These are phyloP conservation scores for Nemophila menziesii DNA, from an alignment of 257 asterid genomes.

Conservation along the genomic window DNA sequence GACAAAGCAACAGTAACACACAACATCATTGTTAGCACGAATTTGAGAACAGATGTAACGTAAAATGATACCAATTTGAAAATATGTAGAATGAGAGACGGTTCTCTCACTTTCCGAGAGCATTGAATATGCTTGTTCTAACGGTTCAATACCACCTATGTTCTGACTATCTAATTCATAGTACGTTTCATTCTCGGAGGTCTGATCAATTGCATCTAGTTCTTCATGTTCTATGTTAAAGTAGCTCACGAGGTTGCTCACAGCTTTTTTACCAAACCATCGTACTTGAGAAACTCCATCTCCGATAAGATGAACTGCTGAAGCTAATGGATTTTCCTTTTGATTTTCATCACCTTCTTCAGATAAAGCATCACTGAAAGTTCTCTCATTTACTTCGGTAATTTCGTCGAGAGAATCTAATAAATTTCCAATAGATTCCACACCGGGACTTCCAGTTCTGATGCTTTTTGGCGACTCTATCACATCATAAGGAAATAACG, in stretches of 20 bases:
- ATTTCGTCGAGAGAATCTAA: slow-evolving; percentile 27
- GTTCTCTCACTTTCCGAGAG: neutral
- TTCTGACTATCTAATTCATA: slow-evolving; percentile 7
- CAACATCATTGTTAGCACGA: slow-evolving; percentile 84
- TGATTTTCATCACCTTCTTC: slow-evolving; percentile 35
- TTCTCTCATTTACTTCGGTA: slow-evolving; percentile 51
- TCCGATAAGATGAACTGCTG: slow-evolving; percentile 85
- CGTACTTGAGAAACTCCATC: slow-evolving; percentile 96
- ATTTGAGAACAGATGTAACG: slow-evolving; percentile 81
- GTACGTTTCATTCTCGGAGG: slow-evolving; percentile 11
- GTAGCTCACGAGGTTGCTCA: slow-evolving; percentile 74
- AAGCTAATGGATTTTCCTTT: slow-evolving; percentile 65
- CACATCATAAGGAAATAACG: neutral
- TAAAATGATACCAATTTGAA: slow-evolving; percentile 70
- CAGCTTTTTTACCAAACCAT: slow-evolving; percentile 90
- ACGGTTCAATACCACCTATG: neutral
- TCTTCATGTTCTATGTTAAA: slow-evolving; percentile 69
- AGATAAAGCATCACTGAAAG: slow-evolving; percentile 29
- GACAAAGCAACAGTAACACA: slow-evolving; percentile 86
- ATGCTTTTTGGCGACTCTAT: neutral
- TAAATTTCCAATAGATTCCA: neutral
- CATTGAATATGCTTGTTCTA: neutral
- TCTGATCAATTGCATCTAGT: slow-evolving; percentile 5
- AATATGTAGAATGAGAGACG: slow-evolving; percentile 47
- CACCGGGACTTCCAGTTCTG: neutral